Evolutionary conservation across 805 yeast genomes (phyloP).

Genomic region (Starmerella potacharoeniae): DNA sequence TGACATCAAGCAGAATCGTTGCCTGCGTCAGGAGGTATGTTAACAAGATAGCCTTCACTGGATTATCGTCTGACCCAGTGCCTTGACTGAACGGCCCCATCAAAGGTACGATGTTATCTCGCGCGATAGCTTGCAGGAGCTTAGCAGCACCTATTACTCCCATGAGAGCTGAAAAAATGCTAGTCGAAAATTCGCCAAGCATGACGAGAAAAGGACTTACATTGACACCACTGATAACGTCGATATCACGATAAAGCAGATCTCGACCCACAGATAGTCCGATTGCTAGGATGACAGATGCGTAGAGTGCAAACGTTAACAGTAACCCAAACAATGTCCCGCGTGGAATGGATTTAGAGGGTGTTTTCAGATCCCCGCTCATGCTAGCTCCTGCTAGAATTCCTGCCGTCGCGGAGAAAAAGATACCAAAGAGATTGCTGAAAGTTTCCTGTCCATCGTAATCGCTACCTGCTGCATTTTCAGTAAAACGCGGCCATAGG

Average conservation of each 20-base stretch:
- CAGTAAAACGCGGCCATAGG: constrained; percentile 66
- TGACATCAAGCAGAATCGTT: constrained; percentile 79
- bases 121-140: constrained; percentile 79
- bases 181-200: constrained; percentile 84
- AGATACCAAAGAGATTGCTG: constrained; percentile 79
- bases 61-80: constrained; percentile 39
- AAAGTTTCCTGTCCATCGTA: constrained; percentile 55
- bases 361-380: constrained; percentile 86
- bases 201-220: constrained; percentile 56
- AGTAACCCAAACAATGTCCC: constrained; percentile 85
- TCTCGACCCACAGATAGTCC: constrained; percentile 73
- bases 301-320: constrained; percentile 65
- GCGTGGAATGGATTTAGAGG: constrained; percentile 79
- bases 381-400: constrained; percentile 97
- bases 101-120: constrained; percentile 81
- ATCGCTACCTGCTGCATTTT: constrained; percentile 87
- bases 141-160: constrained; percentile 95
- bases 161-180: constrained; percentile 84
- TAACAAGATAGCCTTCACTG: constrained; percentile 51
- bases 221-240: constrained; percentile 73
- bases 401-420: constrained; percentile 98
- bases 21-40: constrained; percentile 79
- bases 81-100: constrained; percentile 47
- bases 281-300: constrained; percentile 69
- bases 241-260: constrained; percentile 64